Conservation (phyloP, 352 stramenopile genomes). For the Plasmopara viticola region DNA sequence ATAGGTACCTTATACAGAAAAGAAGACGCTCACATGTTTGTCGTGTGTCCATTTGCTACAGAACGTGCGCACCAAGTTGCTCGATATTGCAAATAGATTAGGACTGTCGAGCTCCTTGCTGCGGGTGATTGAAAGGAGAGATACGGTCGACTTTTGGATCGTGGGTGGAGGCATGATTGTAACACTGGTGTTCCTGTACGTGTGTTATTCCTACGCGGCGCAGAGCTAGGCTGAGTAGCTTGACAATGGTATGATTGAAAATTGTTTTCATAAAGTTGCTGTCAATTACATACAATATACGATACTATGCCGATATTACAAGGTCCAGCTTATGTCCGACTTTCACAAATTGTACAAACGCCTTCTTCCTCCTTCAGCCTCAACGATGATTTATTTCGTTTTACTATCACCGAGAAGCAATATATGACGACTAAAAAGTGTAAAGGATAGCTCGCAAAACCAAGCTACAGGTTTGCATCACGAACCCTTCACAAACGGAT, state of each 20-base stretch:
- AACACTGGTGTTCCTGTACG: constrained; percentile 76
- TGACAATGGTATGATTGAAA: background rate
- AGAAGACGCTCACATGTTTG: background rate
- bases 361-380: too few relatives aligned
- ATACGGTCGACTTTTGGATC: constrained; percentile 83
- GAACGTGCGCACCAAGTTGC: constrained; percentile 61
- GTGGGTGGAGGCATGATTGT: constrained; percentile 76
- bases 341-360: too few relatives aligned
- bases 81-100: constrained; percentile 81
- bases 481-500: constrained; percentile 66
- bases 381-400: too few relatives aligned
- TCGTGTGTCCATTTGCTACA: constrained; percentile 8
- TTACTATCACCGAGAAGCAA: too few relatives aligned
- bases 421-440: too few relatives aligned
- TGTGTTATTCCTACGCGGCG: constrained; percentile 54
- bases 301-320: too few relatives aligned
- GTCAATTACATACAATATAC: too few relatives aligned
- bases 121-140: constrained; percentile 78
- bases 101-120: constrained; percentile 77
- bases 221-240: constrained; percentile 4
- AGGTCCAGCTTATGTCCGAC: too few relatives aligned
- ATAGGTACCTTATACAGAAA: background rate
- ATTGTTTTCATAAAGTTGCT: too few relatives aligned
- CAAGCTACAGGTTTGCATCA: background rate
- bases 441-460: background rate